A percentile compares a stretch with the other conserved stretches of the same genome.
Evolutionary conservation across 257 asterid genomes (phyloP).

Genomic region (Capsicum pubescens): DNA sequence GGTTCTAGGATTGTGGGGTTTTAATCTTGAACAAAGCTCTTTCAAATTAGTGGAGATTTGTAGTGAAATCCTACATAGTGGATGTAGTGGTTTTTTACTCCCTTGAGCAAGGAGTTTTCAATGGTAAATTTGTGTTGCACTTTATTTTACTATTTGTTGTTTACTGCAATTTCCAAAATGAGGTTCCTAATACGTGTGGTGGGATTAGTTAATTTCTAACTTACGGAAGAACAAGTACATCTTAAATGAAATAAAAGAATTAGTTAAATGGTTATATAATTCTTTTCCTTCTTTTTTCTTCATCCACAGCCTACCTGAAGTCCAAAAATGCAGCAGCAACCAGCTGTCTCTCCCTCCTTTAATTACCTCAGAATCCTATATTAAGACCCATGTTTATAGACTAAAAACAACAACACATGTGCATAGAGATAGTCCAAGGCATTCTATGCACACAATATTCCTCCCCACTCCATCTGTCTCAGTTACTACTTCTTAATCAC

Average conservation of each 20-base stretch:
- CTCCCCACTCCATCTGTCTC: background rate
- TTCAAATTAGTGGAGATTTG: too few species aligned
- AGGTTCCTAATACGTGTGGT: too few species aligned
- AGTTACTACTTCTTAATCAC: background rate
- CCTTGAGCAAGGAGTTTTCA: too few species aligned
- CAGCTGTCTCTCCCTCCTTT: background rate
- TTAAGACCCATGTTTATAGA: background rate
- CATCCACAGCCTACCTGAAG: background rate
- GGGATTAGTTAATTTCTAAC: too few species aligned
- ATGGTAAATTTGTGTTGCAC: too few species aligned
- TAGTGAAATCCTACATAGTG: too few species aligned
- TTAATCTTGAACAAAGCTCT: too few species aligned
- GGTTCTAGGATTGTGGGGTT: too few species aligned
- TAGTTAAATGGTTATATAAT: background rate
- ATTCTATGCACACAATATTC: background rate
- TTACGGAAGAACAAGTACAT: background rate
- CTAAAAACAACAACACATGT: background rate
- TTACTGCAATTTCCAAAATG: too few species aligned
- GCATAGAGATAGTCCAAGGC: background rate
- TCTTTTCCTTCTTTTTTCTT: background rate
- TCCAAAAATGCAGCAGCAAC: slow-evolving; percentile 12
- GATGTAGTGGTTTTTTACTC: too few species aligned
- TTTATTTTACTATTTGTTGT: too few species aligned
- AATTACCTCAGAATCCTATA: background rate
- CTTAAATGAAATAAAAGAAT: background rate